A percentile compares a stretch with the other conserved stretches of the same genome.
Conservation (phyloP, 192 early-diverging fungal species). For the Piromyces finnis region DNA sequence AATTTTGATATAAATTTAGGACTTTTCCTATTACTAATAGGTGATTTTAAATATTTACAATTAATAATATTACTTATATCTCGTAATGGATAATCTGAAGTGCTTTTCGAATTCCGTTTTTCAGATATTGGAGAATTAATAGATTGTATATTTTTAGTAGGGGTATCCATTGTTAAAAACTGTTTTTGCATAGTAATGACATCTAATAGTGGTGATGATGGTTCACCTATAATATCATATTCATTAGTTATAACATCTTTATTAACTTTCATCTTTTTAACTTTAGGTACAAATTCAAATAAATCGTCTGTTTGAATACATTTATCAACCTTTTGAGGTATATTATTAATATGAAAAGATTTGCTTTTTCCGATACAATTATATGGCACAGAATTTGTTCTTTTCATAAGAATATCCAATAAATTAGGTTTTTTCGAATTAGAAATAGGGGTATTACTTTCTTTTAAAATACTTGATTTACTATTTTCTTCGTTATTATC, state of each 20-base stretch:
- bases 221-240: not conserved
- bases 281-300: not conserved
- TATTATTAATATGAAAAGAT: not conserved
- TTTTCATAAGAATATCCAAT: not conserved
- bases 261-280: not conserved
- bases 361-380: not conserved
- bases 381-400: not conserved
- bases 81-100: not conserved
- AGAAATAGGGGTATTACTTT: not conserved
- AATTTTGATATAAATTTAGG: not conserved
- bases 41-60: not conserved
- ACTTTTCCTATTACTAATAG: not conserved
- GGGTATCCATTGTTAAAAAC: not conserved
- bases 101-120: not conserved
- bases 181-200: not conserved
- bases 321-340: not conserved
- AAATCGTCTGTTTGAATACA: not conserved
- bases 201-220: not conserved
- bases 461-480: not conserved
- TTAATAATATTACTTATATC: not conserved
- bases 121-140: not conserved
- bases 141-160: not conserved
- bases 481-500: not conserved
- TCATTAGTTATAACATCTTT: not conserved
- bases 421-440: not conserved